phyloP scores from a whole-genome alignment of 345 rosid species.

The Carallia brachiata region DNA sequence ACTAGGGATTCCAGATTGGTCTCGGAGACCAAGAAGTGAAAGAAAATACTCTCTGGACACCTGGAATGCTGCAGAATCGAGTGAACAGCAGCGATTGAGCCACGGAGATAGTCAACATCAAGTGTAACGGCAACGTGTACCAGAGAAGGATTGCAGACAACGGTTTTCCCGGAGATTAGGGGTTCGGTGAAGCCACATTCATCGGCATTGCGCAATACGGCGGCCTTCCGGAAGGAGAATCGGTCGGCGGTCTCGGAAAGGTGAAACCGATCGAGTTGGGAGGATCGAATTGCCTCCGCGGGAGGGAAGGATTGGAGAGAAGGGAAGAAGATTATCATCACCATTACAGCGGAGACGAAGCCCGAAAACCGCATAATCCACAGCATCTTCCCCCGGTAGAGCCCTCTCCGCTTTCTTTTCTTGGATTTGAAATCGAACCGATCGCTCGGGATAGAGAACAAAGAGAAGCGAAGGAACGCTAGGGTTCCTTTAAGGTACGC shows the following conservation, averaged over 20 bases:
- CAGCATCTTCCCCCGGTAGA: constrained; percentile 44
- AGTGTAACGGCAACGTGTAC: constrained; percentile 92
- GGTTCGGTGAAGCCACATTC: constrained; percentile 54
- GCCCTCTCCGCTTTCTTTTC: constrained; percentile 36
- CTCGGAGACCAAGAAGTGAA: constrained; percentile 87
- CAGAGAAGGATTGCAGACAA: constrained; percentile 72
- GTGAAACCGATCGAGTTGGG: constrained; percentile 53
- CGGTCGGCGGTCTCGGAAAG: constrained; percentile 22
- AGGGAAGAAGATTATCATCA: constrained; percentile 72
- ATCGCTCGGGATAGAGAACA: constrained; percentile 14
- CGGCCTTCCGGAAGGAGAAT: constrained; percentile 62
- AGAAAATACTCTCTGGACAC: constrained; percentile 85
- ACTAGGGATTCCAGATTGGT: constrained; percentile 59
- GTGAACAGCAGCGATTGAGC: constrained; percentile 94
- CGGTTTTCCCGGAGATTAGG: constrained; percentile 16
- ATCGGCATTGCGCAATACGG: constrained; percentile 73
- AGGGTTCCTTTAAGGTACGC: constrained; percentile 34
- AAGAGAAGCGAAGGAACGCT: constrained; percentile 21
- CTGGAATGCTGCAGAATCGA: constrained; percentile 71
- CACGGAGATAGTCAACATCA: constrained; percentile 84
- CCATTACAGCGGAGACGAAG: constrained; percentile 67
- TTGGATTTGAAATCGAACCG: constrained; percentile 35
- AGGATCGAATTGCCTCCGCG: constrained; percentile 86
- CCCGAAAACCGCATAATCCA: constrained; percentile 76
- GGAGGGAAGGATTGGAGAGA: constrained; percentile 88